phyloP scores from a whole-genome alignment of 129 eudicot genomes.

The Flaveria ramosissima region DNA sequence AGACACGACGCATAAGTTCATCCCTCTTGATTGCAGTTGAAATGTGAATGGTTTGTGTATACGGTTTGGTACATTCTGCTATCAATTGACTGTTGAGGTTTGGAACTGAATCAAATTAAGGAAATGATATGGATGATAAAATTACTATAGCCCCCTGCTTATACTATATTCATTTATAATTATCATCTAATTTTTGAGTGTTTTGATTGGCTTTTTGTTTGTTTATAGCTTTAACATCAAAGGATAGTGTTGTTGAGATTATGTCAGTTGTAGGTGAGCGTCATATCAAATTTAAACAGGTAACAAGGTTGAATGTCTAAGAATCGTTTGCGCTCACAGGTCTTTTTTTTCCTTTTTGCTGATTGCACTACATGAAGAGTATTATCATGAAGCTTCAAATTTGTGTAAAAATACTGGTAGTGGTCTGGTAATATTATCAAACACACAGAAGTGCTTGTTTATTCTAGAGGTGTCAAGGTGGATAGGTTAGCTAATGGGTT shows the following conservation, averaged over 20 bases:
- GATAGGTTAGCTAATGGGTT: background rate
- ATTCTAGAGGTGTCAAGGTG: background rate
- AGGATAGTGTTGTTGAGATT: constrained; percentile 79
- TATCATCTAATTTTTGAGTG: background rate
- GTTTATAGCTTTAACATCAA: constrained; percentile 43
- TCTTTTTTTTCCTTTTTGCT: constrained; percentile 33
- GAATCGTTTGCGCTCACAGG: constrained; percentile 4
- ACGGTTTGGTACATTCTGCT: background rate
- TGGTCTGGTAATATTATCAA: constrained; percentile 70
- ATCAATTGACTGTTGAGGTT: constrained; percentile 5
- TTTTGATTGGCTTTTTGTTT: background rate
- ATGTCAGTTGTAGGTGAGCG: constrained; percentile 77
- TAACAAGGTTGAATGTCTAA: constrained; percentile 19
- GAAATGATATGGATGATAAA: background rate
- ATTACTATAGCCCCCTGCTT: no score
- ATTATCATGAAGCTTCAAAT: constrained; percentile 88
- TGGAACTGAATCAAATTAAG: constrained; percentile 18
- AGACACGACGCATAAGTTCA: constrained; percentile 86
- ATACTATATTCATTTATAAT: no score
- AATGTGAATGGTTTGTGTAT: constrained; percentile 5
- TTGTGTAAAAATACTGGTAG: constrained; percentile 83
- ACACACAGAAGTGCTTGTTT: no score
- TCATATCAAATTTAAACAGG: constrained; percentile 10
- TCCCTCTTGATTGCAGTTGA: background rate
- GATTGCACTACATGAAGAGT: constrained; percentile 72